Evolutionary conservation across 2,329 filamentous ascomycete species (phyloP).

Genomic region (Claviceps citrina): DNA sequence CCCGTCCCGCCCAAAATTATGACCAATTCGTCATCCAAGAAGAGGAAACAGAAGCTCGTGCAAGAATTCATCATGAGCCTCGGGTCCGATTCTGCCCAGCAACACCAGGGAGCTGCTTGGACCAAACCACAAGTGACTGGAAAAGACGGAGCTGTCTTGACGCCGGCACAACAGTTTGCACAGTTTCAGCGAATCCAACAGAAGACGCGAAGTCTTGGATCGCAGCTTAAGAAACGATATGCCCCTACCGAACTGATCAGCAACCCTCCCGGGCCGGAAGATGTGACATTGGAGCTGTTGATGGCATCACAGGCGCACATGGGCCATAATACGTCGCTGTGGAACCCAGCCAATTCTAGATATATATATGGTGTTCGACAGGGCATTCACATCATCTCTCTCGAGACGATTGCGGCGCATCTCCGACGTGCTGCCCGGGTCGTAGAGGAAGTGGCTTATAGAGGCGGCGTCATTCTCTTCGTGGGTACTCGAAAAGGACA

Average conservation of each 20-base stretch:
- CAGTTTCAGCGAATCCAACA: constrained; percentile 24
- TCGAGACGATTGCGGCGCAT: constrained; percentile 78
- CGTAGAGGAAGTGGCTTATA: constrained; percentile 69
- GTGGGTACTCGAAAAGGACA: constrained; percentile 77
- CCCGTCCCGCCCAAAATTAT: constrained; percentile 9
- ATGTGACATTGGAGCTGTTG: constrained; percentile 80
- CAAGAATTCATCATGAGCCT: constrained; percentile 21
- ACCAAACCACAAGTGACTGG: constrained; percentile 17
- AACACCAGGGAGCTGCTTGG: constrained; percentile 20
- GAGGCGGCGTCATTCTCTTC: constrained; percentile 76
- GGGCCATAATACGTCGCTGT: constrained; percentile 77
- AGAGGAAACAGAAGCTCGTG: constrained; percentile 21
- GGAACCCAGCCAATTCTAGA: constrained; percentile 86
- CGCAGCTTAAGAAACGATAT: constrained; percentile 40
- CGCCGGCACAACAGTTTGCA: constrained; percentile 24
- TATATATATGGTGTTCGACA: constrained; percentile 88
- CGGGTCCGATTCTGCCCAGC: constrained; percentile 19
- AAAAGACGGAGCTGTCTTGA: constrained; percentile 21
- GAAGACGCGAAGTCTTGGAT: constrained; percentile 33
- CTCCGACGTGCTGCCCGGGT: constrained; percentile 86
- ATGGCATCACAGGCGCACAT: constrained; percentile 78
- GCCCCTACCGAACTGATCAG: constrained; percentile 48
- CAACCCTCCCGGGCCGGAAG: constrained; percentile 59
- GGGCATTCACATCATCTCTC: constrained; percentile 81
- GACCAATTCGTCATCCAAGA: constrained; percentile 12